Evolutionary conservation across 371 early-diverging fungal genomes (phyloP), one percentile per base, ranked within the genome.

Genomic region (Syncephalastrum contaminatum): DNA sequence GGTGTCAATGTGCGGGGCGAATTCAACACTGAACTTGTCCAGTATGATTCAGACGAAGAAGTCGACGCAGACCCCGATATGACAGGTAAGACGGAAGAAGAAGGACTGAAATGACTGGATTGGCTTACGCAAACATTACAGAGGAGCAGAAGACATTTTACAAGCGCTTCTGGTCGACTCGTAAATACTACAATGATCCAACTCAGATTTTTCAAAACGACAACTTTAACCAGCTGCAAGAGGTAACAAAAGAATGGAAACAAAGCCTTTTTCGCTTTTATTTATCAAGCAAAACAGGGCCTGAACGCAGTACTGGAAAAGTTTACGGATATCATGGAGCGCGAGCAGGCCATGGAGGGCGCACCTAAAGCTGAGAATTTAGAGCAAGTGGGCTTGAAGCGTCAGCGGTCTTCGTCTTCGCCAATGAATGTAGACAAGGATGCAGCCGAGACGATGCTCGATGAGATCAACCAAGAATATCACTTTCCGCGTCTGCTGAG

Each of bases 1-100:
- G 80, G 93, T 27, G 92, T 93, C 54, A 94, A 94, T 48, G 62
- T 90, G 43, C 73, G 84, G 10, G 95, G 95, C 36, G 90, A 92
- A 48, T 91, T 90, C 69, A 88, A 93, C 54, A 67, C 69, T 13
- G 85, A 87, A 21, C 88, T 87, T 58, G 68, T 79, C 8, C 63
- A 65, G 15, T 79, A 69, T 48, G 87, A 88, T 43, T 62, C 62
- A 24, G 77, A 83, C 25, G 81, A 80, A 30, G 63, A 69, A 18
- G 78, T 83, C 47, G 82, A 84, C 44, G 64, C 64, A 3, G 78
- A 67, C 52, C 41, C 65, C 15, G 63, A 25, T 4, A 54, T 67
- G 27, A 73, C 78, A 49, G 72, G 70, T 63, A 72, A 46, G 53
- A 53, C 43, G 1, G 54, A 4, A 25, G 3, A 27, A 24, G 19